Evolutionary conservation across 2,329 filamentous ascomycete genomes (phyloP), one percentile per base, ranked within the genome.

Genomic region (Colletotrichum sp.): DNA sequence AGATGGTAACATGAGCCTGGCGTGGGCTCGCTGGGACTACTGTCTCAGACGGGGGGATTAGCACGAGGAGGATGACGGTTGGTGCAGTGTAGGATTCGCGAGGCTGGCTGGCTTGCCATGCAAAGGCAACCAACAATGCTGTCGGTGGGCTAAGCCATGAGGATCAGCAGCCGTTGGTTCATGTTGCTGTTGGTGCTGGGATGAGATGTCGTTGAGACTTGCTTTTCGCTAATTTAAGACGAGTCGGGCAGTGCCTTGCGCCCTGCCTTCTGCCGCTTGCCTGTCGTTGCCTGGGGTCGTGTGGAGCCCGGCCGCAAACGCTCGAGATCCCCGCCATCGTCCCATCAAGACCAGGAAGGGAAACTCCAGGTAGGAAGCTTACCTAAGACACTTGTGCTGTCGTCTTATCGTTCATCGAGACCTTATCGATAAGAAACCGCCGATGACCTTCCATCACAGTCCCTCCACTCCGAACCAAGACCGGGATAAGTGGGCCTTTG

Each of bases 401-500:
- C 4, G 21, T 18, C 21, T 16, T 31, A 24, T 33, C 33, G 21
- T 15, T 4, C 8, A 18, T 24, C 6, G 1, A 51, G 6, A 7
- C 0, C 43, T 51, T 51, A 51, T 51, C 43, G 43, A 51, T 51
- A 51, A 51, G 11, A 21, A 51, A 51, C 12, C n/a, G n/a, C 43
- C 43, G 43, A 51, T 51, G 43, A 51, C 43, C 43, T 51, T 31
- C 55, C 58, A 59, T 24, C 58, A 62, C 9, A 36, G 62, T 51
- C 27, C 34, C 57, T 72, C 36, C 27, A 34, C 29, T 59, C 58
- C 66, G 70, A 71, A 55, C 54, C 67, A 73, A 55, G 27, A 16
- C 54, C 67, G 66, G 65, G 31, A 71, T 59, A 73, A 73, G 70
- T 61, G 70, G 70, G 59, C 31, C 59, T 5, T 7, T 38, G n/a